Evolutionary conservation across 495 filamentous ascomycete species (phyloP), one percentile per base, ranked within the genome.

Genomic region (Rostrohypoxylon terebratum): DNA sequence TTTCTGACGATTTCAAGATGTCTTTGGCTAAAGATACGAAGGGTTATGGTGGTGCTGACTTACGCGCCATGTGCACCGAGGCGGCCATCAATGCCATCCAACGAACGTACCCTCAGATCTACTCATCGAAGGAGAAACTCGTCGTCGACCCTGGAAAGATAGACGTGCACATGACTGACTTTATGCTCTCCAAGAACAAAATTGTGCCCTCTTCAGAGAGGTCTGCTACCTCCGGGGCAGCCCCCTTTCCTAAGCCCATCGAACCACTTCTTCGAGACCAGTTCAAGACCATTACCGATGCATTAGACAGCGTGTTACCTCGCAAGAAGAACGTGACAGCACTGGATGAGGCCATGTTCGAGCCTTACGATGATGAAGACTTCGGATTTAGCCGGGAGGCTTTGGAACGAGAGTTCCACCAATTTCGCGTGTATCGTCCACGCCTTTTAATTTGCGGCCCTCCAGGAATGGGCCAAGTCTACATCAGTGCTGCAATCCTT

Each of bases 51-150:
- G 96, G 96, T 83, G 96, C 96, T 6, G 96, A 99, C 81, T 79
- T 99, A 25, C 90, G 96, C 34, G 94, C 96, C 28, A 86, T 99
- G 50, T 97, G 93, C 81, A 99, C 96, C 1, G 96, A 99, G 83
- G 95, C 96, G n/a, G 93, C 96, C 7, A 83, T 99, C n/a, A 99
- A 98, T 80, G 94, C 96, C 11, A 94, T 99, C 21, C 96, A 99
- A 79, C 86, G 96, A 63, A 92, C 91, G 18, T 99, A 96, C 77
- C 96, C 96, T 8, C 96, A 99, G 76, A 97, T 99, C 54, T 99
- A 99, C 83, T 87, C 88, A 59, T 96, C 95, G 0, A 88, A 92
- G 73, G 87, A 96, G 77, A 98, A 98, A 80, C 90, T 98, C 33
- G 79, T 94, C 28, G 94, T 98, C 62, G 90, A 98, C 74, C 92